phyloP scores from a whole-genome alignment of 306 rosid species.

The Malus orientalis region DNA sequence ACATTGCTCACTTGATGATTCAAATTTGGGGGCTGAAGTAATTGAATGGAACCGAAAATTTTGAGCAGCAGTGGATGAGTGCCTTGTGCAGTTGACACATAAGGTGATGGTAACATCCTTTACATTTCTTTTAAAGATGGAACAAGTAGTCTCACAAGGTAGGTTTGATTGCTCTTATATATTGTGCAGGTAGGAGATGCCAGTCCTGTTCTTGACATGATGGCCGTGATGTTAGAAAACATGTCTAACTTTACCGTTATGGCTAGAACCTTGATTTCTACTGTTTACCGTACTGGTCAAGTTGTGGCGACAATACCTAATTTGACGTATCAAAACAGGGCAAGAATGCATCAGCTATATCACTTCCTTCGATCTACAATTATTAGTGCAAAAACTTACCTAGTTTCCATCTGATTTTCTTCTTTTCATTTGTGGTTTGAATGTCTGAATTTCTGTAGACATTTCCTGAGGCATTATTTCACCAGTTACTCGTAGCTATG shows the following conservation, averaged over 20 bases:
- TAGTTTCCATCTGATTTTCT: not conserved
- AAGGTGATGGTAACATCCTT: slow-evolving; percentile 11
- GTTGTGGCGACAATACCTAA: slow-evolving; percentile 35
- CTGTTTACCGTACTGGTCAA: slow-evolving; percentile 40
- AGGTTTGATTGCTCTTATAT: not conserved
- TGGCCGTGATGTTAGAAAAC: slow-evolving; percentile 27
- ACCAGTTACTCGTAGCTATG: slow-evolving; percentile 29
- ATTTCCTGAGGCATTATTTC: slow-evolving; percentile 38
- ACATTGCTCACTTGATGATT: slow-evolving; percentile 28
- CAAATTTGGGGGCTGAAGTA: slow-evolving; percentile 19
- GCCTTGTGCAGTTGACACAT: slow-evolving; percentile 20
- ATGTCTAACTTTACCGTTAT: slow-evolving; percentile 12
- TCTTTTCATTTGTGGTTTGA: not conserved
- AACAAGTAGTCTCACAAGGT: not conserved
- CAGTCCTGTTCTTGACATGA: slow-evolving; percentile 24
- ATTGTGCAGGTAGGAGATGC: slow-evolving; percentile 17
- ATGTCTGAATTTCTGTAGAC: slow-evolving; percentile 16
- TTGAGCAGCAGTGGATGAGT: slow-evolving; percentile 15
- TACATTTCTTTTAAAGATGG: not conserved
- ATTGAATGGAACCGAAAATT: slow-evolving; percentile 18
- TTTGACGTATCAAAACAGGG: slow-evolving; percentile 36
- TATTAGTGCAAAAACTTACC: not conserved
- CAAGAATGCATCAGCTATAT: slow-evolving; percentile 14
- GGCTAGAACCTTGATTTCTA: slow-evolving; percentile 29
- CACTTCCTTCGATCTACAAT: not conserved